Evolutionary conservation across 2,329 filamentous ascomycete genomes (phyloP).

Genomic region (Penicillium psychrosexuale): DNA sequence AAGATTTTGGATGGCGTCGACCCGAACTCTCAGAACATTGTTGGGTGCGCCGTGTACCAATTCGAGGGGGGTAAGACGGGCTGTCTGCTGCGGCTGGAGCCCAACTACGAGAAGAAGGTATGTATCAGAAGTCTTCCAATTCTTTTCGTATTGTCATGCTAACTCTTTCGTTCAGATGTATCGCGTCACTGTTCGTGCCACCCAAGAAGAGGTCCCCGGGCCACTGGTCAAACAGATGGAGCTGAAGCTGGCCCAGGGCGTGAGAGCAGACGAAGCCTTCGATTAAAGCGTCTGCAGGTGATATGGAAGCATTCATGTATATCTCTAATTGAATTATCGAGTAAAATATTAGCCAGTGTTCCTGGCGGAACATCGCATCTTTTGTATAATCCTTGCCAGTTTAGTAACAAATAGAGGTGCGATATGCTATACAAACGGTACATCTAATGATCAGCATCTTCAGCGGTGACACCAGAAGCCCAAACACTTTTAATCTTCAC

Average conservation of each 20-base stretch:
- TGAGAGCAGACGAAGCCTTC: slow-evolving; percentile 13
- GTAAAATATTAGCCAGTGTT: slow-evolving; percentile 20
- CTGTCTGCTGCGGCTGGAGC: slow-evolving; percentile 88
- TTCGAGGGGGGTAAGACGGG: slow-evolving; percentile 82
- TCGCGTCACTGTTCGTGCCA: slow-evolving; percentile 87
- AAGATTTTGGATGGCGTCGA: slow-evolving; percentile 81
- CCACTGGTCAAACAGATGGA: slow-evolving; percentile 84
- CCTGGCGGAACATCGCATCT: neutral
- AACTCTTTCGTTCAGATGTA: slow-evolving; percentile 67
- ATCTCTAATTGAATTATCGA: slow-evolving; percentile 17
- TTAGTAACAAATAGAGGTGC: neutral
- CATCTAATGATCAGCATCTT: neutral
- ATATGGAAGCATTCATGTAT: slow-evolving; percentile 19
- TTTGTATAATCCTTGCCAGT: slow-evolving; percentile 4
- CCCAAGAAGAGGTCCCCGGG: slow-evolving; percentile 81
- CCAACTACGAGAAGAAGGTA: slow-evolving; percentile 89
- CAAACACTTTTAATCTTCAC: neutral
- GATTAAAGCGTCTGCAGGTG: slow-evolving; percentile 1
- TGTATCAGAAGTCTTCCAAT: slow-evolving; percentile 33
- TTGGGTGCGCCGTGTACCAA: slow-evolving; percentile 81
- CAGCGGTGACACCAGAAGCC: neutral
- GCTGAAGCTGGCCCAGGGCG: slow-evolving; percentile 65
- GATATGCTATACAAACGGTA: neutral
- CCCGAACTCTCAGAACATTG: slow-evolving; percentile 88
- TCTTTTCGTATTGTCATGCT: slow-evolving; percentile 2